Base-by-base conservation (phyloP, 495 filamentous ascomycete species). In the Daldinia loculata region DNA sequence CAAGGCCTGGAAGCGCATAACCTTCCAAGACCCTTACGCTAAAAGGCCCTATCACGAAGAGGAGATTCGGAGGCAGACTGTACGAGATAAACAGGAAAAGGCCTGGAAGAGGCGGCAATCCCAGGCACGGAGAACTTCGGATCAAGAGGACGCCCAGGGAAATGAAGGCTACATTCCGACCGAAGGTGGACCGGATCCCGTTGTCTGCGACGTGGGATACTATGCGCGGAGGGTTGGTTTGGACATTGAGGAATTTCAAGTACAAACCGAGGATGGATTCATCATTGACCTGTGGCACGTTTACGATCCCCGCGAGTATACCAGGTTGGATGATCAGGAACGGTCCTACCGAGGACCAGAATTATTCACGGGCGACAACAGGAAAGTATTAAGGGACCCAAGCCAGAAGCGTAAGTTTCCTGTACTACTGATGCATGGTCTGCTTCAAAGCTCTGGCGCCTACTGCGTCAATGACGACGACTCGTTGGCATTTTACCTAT, bases 191-290 rank as follows among this genome's bases (percentile, higher is more conserved):
- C 86, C 87, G 39, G 95, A 98, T 75, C 88, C 85, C 3, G 75
- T 98, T 3, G 76, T 92, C 8, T 92, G 90, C 74, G 91, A 97
- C 77, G 88, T 94, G 9, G 85, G 86, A 5, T 96, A 98, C 75
- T 98, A 98, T 76, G 95, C 95, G 0, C 84, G 92, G 38, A 82
- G 94, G 15, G 95, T 97, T 1, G 95, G 95, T 6, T 84, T 98
- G 5, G 93, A 97, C 64, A 87, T 92, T 17, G 95, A 98, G 74
- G 86, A 85, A 22, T 93, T 91, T 74, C 83, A 91, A 38, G 93
- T 98, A 0, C 89, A 97, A 78, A 98, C 95, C 0, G 95, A 98
- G 78, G 95, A 98, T 74, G 95, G 95, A 4, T 98, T 97, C 75
- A 87, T 98, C 67, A 90, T 98, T 62, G 85, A 89, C 17, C 81